phyloP scores from a whole-genome alignment of 2,329 filamentous ascomycete genomes.

The Aureobasidium vineae region DNA sequence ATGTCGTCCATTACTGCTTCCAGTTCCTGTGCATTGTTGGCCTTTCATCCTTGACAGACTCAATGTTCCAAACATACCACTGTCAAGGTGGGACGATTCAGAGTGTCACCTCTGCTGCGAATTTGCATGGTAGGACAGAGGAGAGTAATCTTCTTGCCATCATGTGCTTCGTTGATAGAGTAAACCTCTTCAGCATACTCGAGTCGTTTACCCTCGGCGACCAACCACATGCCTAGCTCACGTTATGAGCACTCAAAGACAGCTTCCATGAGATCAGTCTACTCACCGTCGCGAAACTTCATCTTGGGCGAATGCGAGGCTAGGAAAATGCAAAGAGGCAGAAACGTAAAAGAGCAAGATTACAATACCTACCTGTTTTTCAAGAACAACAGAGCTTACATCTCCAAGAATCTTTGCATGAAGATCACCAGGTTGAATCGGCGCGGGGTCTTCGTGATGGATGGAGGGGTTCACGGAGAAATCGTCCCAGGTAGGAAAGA shows the following conservation, averaged over 20 bases:
- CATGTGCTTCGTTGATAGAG: slow-evolving; percentile 48
- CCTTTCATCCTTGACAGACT: slow-evolving; percentile 9
- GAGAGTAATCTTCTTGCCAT: slow-evolving; percentile 52
- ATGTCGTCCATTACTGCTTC: slow-evolving; percentile 59
- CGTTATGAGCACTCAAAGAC: slow-evolving; percentile 26
- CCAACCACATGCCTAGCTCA: slow-evolving; percentile 60
- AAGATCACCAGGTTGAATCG: slow-evolving; percentile 8
- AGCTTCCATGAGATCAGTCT: background rate
- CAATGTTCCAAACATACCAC: slow-evolving; percentile 42
- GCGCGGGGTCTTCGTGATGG: background rate
- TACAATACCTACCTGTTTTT: background rate
- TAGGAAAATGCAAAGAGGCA: background rate
- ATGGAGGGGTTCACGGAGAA: slow-evolving; percentile 14
- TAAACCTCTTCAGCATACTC: slow-evolving; percentile 67
- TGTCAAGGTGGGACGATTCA: slow-evolving; percentile 57
- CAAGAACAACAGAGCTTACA: background rate
- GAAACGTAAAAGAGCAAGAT: background rate
- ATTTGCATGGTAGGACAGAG: slow-evolving; percentile 60
- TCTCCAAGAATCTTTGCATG: background rate
- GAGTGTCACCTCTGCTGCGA: slow-evolving; percentile 53
- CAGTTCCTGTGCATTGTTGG: slow-evolving; percentile 43
- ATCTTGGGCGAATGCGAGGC: slow-evolving; percentile 39
- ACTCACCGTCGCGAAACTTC: slow-evolving; percentile 60
- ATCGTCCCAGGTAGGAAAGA: slow-evolving; percentile 11
- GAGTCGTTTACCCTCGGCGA: slow-evolving; percentile 58